A percentile compares a stretch with the other conserved stretches of the same genome.
Conservation (phyloP, 257 asterid genomes). For the Linderniella brevidens region DNA sequence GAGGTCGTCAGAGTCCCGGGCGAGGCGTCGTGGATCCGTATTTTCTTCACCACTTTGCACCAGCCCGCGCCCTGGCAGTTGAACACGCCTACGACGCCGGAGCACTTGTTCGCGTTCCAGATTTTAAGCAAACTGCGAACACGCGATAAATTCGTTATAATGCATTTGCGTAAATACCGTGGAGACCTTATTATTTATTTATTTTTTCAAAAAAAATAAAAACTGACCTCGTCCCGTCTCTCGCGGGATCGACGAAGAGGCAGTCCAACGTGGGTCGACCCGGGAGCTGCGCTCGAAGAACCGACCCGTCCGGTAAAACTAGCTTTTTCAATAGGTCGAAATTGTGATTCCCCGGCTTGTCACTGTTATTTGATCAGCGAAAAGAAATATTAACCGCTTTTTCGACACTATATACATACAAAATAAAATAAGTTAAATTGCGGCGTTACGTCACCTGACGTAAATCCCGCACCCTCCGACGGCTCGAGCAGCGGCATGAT, state of each 20-base stretch:
- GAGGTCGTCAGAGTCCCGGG: conserved; percentile 79
- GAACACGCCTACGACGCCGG: conserved; percentile 43
- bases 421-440: background rate
- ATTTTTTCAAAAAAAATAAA: background rate
- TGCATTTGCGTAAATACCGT: too few relatives aligned
- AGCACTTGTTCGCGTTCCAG: conserved; percentile 45
- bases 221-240: conserved; percentile 71
- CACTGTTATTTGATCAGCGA: conserved; percentile 21
- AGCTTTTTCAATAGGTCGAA: conserved; percentile 52
- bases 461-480: conserved; percentile 29
- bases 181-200: too few relatives aligned
- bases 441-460: conserved; percentile 23
- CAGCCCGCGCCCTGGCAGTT: conserved; percentile 66
- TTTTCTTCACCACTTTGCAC: conserved; percentile 66
- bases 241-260: conserved; percentile 79
- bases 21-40: conserved; percentile 67
- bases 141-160: background rate
- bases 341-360: conserved; percentile 74
- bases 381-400: too few relatives aligned
- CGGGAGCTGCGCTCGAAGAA: conserved; percentile 51
- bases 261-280: conserved; percentile 89
- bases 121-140: conserved; percentile 51
- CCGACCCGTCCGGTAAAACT: conserved; percentile 55
- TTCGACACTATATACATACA: too few relatives aligned
- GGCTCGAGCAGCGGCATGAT: conserved; percentile 65